A percentile compares a stretch with the other conserved stretches of the same genome.
These are phyloP conservation scores for Daldinia vernicosa DNA, from an alignment of 495 filamentous ascomycete species.

Conservation along the genomic window DNA sequence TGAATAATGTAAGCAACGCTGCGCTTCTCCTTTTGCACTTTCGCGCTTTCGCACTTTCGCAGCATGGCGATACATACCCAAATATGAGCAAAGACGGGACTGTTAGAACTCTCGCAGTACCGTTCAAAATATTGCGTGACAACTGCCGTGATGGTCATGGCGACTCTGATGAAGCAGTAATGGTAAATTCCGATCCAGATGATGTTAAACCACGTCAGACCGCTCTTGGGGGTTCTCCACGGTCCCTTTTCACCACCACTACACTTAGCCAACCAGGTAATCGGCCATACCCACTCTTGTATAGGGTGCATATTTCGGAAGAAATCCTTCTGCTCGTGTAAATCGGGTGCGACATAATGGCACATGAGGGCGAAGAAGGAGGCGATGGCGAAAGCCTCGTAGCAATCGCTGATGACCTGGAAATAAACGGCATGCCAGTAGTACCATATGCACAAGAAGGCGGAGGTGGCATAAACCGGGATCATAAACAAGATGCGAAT, in stretches of 20 bases:
- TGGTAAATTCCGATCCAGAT: slow-evolving; percentile 89
- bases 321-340: slow-evolving; percentile 88
- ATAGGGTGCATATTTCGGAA: slow-evolving; percentile 73
- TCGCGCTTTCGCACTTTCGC: too few relatives aligned
- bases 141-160: slow-evolving; percentile 83
- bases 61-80: slow-evolving; percentile 66
- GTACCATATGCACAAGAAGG: slow-evolving; percentile 78
- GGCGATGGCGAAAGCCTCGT: slow-evolving; percentile 91
- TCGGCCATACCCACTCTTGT: slow-evolving; percentile 78
- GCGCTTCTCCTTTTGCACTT: slow-evolving; percentile 7
- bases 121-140: slow-evolving; percentile 70
- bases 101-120: slow-evolving; percentile 83
- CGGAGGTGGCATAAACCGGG: slow-evolving; percentile 81
- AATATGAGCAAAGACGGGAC: slow-evolving; percentile 80
- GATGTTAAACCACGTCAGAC: slow-evolving; percentile 94
- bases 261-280: slow-evolving; percentile 73
- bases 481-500: slow-evolving; percentile 94
- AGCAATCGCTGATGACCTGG: slow-evolving; percentile 82
- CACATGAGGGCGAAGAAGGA: slow-evolving; percentile 92
- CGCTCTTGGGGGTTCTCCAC: slow-evolving; percentile 79
- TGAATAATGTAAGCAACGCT: slow-evolving; percentile 21
- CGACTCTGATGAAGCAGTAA: slow-evolving; percentile 87
- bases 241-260: slow-evolving; percentile 71
- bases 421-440: slow-evolving; percentile 87
- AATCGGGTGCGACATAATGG: slow-evolving; percentile 79